phyloP scores from a whole-genome alignment of 75 land plant genomes.

The Pinus tabuliformis region DNA sequence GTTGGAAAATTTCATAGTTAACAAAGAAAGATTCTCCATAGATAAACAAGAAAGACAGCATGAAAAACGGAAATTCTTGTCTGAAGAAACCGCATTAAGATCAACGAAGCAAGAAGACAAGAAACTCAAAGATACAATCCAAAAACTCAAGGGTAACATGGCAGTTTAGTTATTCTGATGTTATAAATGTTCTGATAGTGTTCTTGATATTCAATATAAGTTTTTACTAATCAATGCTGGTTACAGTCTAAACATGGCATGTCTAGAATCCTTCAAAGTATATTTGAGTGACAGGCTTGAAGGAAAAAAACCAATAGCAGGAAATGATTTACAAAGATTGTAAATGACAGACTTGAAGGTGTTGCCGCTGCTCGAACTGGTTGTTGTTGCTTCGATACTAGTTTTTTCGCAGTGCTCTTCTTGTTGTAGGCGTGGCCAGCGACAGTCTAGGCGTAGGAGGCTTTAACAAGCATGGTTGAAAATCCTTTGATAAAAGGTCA shows the following conservation, averaged over 20 bases:
- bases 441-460: not conserved
- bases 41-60: constrained; percentile 23
- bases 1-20: constrained; percentile 15
- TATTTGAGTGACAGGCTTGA: not conserved
- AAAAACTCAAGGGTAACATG: constrained; percentile 42
- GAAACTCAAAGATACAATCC: constrained; percentile 20
- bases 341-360: constrained; percentile 7
- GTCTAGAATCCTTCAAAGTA: not conserved
- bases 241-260: not conserved
- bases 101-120: constrained; percentile 20
- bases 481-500: not conserved
- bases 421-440: not conserved
- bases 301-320: not conserved
- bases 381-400: constrained; percentile 1
- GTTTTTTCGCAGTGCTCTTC: not conserved
- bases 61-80: constrained; percentile 8
- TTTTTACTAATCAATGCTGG: not conserved
- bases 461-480: not conserved
- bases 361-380: constrained; percentile 3
- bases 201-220: not conserved
- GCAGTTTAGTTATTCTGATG: not conserved
- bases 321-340: not conserved
- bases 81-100: constrained; percentile 12
- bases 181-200: not conserved
- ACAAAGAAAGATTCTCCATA: constrained; percentile 18